A percentile compares a stretch with the other conserved stretches of the same genome.
Evolutionary conservation across 1,284 basidiomycete genomes (phyloP).

Genomic region (Thecaphora frezii): DNA sequence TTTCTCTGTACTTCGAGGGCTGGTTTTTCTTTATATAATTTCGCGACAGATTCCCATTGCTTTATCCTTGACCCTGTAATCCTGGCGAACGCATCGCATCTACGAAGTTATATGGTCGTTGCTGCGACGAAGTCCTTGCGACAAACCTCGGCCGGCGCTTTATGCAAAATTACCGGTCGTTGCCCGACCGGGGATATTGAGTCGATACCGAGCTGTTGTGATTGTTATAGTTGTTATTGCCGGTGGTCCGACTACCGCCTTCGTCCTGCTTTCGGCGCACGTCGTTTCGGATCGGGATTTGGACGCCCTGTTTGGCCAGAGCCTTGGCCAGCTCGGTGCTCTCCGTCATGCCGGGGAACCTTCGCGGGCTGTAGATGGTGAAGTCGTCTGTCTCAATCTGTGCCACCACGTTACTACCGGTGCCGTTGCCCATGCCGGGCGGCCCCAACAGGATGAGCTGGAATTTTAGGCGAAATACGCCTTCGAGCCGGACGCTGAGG

Average conservation of each 20-base stretch:
- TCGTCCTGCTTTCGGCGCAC: constrained; percentile 17
- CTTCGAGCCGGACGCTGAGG: constrained; percentile 41
- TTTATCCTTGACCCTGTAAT: too few species aligned
- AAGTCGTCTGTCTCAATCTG: constrained; percentile 26
- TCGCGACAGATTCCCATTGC: too few species aligned
- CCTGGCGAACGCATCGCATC: too few species aligned
- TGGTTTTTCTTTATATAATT: too few species aligned
- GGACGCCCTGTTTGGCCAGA: constrained; percentile 36
- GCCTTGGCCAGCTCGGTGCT: constrained; percentile 38
- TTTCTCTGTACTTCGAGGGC: too few species aligned
- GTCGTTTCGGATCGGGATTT: constrained; percentile 41
- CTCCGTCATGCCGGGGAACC: constrained; percentile 40
- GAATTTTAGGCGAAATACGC: constrained; percentile 26
- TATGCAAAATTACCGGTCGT: too few species aligned
- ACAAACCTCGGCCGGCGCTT: too few species aligned
- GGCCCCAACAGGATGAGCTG: constrained; percentile 22
- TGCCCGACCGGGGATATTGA: too few species aligned
- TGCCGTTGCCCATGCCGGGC: neutral
- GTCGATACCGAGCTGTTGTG: too few species aligned
- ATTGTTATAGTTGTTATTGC: neutral
- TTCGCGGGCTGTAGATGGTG: constrained; percentile 26
- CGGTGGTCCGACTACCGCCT: too few species aligned
- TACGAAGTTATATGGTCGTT: too few species aligned
- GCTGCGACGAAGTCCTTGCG: too few species aligned
- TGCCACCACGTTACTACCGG: constrained; percentile 20